Evolutionary conservation across 1,284 basidiomycete species (phyloP).

Genomic region (Exsudoporus floridanus): DNA sequence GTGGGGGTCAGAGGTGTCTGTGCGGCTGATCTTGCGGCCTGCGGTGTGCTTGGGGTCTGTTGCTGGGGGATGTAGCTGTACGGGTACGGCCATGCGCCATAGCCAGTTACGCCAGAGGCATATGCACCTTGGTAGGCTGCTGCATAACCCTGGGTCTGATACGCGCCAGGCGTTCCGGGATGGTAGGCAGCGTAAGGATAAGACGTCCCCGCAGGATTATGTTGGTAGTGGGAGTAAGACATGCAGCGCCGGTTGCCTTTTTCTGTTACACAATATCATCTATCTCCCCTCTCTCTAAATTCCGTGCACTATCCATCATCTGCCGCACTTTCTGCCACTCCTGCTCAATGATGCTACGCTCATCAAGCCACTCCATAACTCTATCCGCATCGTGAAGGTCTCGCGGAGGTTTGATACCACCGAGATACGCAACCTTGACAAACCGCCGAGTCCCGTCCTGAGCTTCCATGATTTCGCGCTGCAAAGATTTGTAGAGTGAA

Average conservation of each 20-base stretch:
- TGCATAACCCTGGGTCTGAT: slow-evolving; percentile 42
- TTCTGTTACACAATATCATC: not conserved
- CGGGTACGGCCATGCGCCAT: slow-evolving; percentile 58
- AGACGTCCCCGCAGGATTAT: slow-evolving; percentile 44
- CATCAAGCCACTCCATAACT: slow-evolving; percentile 80
- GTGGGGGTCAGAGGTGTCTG: slow-evolving; percentile 33
- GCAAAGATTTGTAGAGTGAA: slow-evolving; percentile 55
- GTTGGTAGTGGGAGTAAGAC: slow-evolving; percentile 40
- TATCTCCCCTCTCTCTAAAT: slow-evolving; percentile 55
- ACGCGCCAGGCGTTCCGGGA: slow-evolving; percentile 37
- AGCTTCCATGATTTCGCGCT: slow-evolving; percentile 52
- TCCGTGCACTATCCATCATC: slow-evolving; percentile 70
- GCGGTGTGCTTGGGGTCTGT: slow-evolving; percentile 34
- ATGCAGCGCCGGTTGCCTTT: slow-evolving; percentile 13
- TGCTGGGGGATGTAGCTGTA: slow-evolving; percentile 55
- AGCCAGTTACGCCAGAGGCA: slow-evolving; percentile 47
- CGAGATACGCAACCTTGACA: slow-evolving; percentile 54
- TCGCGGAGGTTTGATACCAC: slow-evolving; percentile 55
- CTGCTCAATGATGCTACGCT: slow-evolving; percentile 61
- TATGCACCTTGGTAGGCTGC: slow-evolving; percentile 47
- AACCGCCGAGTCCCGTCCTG: slow-evolving; percentile 43
- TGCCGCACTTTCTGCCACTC: slow-evolving; percentile 67
- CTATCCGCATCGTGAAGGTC: slow-evolving; percentile 70
- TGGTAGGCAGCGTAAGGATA: slow-evolving; percentile 57
- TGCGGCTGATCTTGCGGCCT: slow-evolving; percentile 37